These are phyloP conservation scores for Balansia obtecta DNA, from an alignment of 2,329 filamentous ascomycete genomes.

Conservation along the genomic window DNA sequence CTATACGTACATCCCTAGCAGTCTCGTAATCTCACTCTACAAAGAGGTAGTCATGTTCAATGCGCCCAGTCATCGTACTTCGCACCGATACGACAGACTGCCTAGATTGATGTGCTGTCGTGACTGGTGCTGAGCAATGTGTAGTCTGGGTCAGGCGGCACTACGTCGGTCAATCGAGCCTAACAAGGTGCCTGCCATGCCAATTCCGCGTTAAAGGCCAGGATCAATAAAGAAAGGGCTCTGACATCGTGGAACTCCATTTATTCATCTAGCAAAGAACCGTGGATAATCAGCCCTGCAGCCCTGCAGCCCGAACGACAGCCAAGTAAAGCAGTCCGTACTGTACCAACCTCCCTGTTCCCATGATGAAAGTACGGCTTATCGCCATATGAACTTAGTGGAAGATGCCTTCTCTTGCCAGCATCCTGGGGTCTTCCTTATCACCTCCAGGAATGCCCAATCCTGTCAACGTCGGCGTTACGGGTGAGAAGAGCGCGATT, in stretches of 20 bases:
- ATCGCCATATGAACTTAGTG: background rate
- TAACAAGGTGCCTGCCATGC: too few relatives aligned
- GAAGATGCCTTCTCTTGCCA: background rate
- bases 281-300: background rate
- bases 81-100: too few relatives aligned
- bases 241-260: background rate
- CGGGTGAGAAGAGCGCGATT: background rate
- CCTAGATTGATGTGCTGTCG: too few relatives aligned
- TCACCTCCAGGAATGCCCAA: background rate
- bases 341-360: background rate
- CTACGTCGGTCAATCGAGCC: too few relatives aligned
- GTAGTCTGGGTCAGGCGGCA: too few relatives aligned
- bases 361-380: background rate
- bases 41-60: too few relatives aligned
- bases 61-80: too few relatives aligned
- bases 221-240: too few relatives aligned
- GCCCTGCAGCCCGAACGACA: background rate
- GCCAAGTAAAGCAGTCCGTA: background rate
- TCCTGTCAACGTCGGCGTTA: background rate
- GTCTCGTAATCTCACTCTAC: too few relatives aligned
- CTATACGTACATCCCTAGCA: too few relatives aligned
- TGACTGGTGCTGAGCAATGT: too few relatives aligned
- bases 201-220: too few relatives aligned
- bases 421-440: background rate
- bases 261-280: background rate